phyloP scores from a whole-genome alignment of 202 grass and related monocot species.

The Musa balbisiana region DNA sequence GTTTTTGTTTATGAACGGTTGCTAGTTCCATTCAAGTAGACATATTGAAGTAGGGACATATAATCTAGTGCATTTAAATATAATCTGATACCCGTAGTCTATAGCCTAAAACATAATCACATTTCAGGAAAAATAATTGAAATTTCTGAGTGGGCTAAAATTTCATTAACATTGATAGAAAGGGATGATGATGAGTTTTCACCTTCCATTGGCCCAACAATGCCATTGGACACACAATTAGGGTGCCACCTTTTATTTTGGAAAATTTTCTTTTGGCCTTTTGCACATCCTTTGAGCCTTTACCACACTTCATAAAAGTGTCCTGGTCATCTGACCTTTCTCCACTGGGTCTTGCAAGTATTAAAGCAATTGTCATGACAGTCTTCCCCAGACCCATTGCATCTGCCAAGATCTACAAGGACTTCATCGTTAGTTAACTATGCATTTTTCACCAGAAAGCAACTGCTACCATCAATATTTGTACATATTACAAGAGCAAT shows the following conservation, averaged over 20 bases:
- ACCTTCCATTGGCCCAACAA: conserved; percentile 96
- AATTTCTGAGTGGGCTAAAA: neutral
- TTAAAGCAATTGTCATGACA: conserved; percentile 84
- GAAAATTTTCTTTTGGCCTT: neutral
- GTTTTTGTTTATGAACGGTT: neutral
- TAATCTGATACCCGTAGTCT: neutral
- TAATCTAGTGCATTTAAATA: neutral
- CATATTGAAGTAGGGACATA: neutral
- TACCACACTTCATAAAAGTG: conserved; percentile 5
- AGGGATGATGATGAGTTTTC: conserved; percentile 4
- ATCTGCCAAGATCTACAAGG: conserved; percentile 70
- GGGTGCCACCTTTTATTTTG: conserved; percentile 52
- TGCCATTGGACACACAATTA: conserved; percentile 79
- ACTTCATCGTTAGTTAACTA: conserved; percentile 22
- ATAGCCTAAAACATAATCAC: neutral
- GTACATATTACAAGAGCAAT: neutral
- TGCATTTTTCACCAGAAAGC: neutral
- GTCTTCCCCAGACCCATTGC: conserved; percentile 98
- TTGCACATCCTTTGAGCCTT: conserved; percentile 5
- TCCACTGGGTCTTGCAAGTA: conserved; percentile 60
- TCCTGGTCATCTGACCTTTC: conserved; percentile 31
- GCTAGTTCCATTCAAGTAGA: neutral
- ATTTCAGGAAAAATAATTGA: neutral
- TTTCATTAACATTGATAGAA: neutral
- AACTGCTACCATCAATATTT: neutral